Evolutionary conservation across 2,329 filamentous ascomycete genomes (phyloP).

Genomic region (Aspergillus vadensis): DNA sequence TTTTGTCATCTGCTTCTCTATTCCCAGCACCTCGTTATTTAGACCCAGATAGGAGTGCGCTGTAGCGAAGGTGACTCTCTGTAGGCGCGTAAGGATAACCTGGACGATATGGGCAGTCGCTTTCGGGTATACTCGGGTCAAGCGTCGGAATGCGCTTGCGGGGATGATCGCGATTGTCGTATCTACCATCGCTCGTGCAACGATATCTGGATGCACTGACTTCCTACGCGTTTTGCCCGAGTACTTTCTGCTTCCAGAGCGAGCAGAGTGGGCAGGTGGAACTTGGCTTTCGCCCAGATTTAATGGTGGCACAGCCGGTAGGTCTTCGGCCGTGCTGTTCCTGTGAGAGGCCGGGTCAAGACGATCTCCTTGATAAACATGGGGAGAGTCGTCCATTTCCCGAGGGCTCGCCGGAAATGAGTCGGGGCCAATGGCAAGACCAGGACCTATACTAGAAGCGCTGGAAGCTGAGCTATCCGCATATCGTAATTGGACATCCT

Average conservation of each 20-base stretch:
- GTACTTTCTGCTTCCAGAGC: conserved; percentile 21
- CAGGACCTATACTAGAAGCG: conserved; percentile 35
- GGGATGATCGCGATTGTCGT: conserved; percentile 99
- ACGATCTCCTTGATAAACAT: conserved; percentile 23
- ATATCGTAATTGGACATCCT: conserved; percentile 79
- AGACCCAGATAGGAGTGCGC: conserved; percentile 93
- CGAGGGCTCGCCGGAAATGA: conserved; percentile 45
- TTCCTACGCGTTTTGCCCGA: conserved; percentile 49
- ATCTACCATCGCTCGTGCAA: conserved; percentile 92
- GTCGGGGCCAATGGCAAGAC: conserved; percentile 36
- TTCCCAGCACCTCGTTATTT: conserved; percentile 86
- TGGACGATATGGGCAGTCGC: conserved; percentile 97
- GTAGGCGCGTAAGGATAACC: conserved; percentile 90
- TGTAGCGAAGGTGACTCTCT: conserved; percentile 90
- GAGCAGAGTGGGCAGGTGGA: conserved; percentile 31
- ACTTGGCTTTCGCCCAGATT: conserved; percentile 60
- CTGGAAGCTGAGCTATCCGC: conserved; percentile 57
- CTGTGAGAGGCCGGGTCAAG: conserved; percentile 22
- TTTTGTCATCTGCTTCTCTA: conserved; percentile 89
- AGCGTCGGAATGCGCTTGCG: conserved; percentile 86
- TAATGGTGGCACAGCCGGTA: conserved; percentile 72
- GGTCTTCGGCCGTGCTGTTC: conserved; percentile 33
- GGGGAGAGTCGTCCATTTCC: conserved; percentile 31
- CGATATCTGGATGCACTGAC: conserved; percentile 93
- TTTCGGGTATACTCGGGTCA: conserved; percentile 93